A percentile compares a stretch with the other conserved stretches of the same genome.
Conservation (phyloP, 805 yeast genomes). For the Vanderwaltozyma yarrowii region DNA sequence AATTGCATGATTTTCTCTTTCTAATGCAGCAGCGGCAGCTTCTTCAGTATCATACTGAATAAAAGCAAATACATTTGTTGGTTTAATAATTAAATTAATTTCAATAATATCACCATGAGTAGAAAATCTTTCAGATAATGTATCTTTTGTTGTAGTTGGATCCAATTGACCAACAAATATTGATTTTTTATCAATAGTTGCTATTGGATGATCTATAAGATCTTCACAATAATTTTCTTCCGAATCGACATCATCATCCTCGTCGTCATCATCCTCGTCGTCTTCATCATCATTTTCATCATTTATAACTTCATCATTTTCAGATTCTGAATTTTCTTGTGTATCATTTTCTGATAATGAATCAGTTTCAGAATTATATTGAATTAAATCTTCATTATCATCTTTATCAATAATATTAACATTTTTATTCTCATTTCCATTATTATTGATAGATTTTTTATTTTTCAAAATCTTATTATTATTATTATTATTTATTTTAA, state of each 20-base stretch:
- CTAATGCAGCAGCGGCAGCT: conserved; percentile 82
- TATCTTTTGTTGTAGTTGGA: conserved; percentile 42
- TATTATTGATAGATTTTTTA: too few relatives aligned
- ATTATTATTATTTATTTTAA: conserved; percentile 1
- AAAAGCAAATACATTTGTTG: conserved; percentile 56
- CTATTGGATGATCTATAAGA: conserved; percentile 1
- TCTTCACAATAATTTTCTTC: conserved; percentile 2
- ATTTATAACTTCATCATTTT: not conserved
- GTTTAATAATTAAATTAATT: conserved; percentile 44
- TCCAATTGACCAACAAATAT: conserved; percentile 73
- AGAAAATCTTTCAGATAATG: conserved; percentile 47
- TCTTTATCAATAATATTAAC: not conserved
- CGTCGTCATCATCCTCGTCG: not conserved
- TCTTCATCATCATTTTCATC: conserved; percentile 2
- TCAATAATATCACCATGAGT: conserved; percentile 57
- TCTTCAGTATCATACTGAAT: conserved; percentile 52
- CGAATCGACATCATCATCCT: conserved; percentile 3
- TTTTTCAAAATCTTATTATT: not conserved
- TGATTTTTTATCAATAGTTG: conserved; percentile 56
- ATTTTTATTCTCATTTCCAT: not conserved
- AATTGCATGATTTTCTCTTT: conserved; percentile 72
- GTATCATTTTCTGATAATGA: not conserved
- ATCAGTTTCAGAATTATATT: not conserved
- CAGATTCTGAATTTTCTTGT: not conserved
- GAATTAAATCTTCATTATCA: too few relatives aligned